Conservation (phyloP, 163 green algal genomes). For the Chloroidium sp. region DNA sequence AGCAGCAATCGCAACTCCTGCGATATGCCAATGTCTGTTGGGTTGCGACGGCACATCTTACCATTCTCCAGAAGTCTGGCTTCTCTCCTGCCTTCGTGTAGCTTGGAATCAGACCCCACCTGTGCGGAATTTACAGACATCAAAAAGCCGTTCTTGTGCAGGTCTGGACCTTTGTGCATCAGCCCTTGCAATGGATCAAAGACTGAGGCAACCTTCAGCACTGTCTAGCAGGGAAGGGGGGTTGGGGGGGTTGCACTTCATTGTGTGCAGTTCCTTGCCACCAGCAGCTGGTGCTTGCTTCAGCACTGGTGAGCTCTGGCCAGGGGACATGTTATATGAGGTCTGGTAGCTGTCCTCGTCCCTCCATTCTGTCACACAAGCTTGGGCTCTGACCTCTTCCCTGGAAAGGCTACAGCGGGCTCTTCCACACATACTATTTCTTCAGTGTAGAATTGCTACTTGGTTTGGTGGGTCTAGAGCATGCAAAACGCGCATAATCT, state of each 20-base stretch:
- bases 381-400: slow-evolving; percentile 15
- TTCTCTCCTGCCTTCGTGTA: slow-evolving; percentile 52
- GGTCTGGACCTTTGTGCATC: too few relatives aligned
- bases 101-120: slow-evolving; percentile 63
- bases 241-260: slow-evolving; percentile 14
- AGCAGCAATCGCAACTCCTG: background rate
- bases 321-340: slow-evolving; percentile 28
- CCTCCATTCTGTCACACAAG: slow-evolving; percentile 23
- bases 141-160: too few relatives aligned
- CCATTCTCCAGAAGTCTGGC: slow-evolving; percentile 58
- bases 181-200: too few relatives aligned
- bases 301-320: slow-evolving; percentile 15
- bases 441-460: too few relatives aligned
- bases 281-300: slow-evolving; percentile 1
- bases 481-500: too few relatives aligned
- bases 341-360: slow-evolving; percentile 24
- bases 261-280: slow-evolving; percentile 24
- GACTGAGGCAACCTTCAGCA: too few relatives aligned
- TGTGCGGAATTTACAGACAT: slow-evolving; percentile 1
- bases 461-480: too few relatives aligned
- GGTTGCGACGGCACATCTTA: background rate
- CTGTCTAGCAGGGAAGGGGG: too few relatives aligned
- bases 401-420: slow-evolving; percentile 19
- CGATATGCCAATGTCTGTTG: background rate
- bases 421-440: slow-evolving; percentile 36